Evolutionary conservation across 2,329 filamentous ascomycete genomes (phyloP), one percentile per base, ranked within the genome.

Genomic region (Pseudogymnoascus sp.): DNA sequence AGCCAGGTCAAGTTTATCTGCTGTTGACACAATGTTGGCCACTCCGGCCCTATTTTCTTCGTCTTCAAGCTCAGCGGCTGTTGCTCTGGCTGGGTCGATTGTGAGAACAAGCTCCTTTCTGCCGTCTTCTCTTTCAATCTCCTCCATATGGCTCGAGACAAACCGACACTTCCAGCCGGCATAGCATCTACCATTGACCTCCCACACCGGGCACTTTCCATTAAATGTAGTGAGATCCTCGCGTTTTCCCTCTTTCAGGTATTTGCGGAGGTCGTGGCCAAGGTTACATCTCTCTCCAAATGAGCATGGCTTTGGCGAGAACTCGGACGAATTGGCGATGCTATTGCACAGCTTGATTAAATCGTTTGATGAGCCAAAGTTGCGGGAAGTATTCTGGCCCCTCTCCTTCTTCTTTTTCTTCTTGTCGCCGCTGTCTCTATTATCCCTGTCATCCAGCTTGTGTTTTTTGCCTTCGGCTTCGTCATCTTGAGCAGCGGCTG

Each of bases 161-260:
- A 97, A 96, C 21, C 93, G 88, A 74, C 95, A 99, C 74, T 93
- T 96, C 93, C 93, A 99, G 5, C 95, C 95, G 13, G 88, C 85
- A 60, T 84, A 82, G 71, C 95, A 99, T 66, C 81, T 85, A 11
- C 93, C 93, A 67, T 88, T 84, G 15, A 80, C 79, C 68, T 90
- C 87, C 75, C 86, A 97, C 8, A 96, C 83, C 0, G 93, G 93
- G 72, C 95, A 99, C 66, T 88, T 80, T 6, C 90, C 89, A 44
- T 81, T 82, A 70, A 96, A 88, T 0, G 89, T 91, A 4, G 83
- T 82, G 40, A 97, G 80, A 71, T 97, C 91, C 65, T 85, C 85
- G 50, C 91, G 86, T 68, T 93, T 93, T 66, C 92, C 89, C 64
- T 95, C 86, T 33, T 83, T 84, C 60, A 99, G 78, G 73, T 99